phyloP scores from a whole-genome alignment of 257 asterid genomes.

The Rhazya stricta region DNA sequence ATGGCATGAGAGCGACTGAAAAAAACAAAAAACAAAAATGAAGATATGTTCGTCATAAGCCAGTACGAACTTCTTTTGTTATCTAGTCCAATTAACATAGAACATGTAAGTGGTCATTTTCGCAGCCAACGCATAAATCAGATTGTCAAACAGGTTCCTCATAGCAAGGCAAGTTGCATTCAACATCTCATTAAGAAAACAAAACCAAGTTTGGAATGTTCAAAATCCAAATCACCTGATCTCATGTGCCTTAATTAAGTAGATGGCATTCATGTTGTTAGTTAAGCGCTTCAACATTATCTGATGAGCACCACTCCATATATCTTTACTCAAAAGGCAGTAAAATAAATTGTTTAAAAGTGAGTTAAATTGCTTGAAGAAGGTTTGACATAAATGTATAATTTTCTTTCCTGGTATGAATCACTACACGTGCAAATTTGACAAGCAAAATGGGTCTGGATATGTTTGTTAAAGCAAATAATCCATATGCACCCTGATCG shows the following conservation, averaged over 20 bases:
- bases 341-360: background rate
- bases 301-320: background rate
- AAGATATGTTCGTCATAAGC: background rate
- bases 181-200: background rate
- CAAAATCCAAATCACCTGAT: background rate
- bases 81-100: background rate
- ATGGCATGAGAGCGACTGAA: constrained; percentile 98
- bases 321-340: background rate
- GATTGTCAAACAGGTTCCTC: background rate
- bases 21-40: constrained; percentile 10
- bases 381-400: background rate
- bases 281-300: background rate
- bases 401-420: background rate
- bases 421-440: background rate
- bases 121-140: background rate
- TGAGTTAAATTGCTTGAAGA: background rate
- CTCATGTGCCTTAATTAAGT: background rate
- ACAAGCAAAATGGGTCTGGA: background rate
- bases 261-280: background rate
- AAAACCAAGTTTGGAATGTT: background rate
- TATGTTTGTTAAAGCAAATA: background rate
- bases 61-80: background rate
- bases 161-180: background rate
- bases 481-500: background rate
- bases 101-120: background rate